Percentiles rank a stretch among this genome's conserved stretches.
Evolutionary conservation across 371 early-diverging fungal species (phyloP).

Genomic region (Paraphysoderma sedebokerense): DNA sequence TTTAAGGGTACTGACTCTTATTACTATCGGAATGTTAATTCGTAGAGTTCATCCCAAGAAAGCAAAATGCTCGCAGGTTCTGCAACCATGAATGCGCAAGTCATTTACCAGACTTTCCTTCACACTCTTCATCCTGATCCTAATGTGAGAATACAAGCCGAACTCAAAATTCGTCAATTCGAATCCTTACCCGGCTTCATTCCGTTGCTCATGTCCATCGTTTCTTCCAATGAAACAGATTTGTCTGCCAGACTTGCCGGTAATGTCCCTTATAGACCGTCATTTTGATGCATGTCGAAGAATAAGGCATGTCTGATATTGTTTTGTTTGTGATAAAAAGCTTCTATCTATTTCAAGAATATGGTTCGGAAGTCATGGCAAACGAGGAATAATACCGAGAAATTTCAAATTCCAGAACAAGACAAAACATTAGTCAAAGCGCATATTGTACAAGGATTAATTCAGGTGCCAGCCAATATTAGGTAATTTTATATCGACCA

Average conservation of each 20-base stretch:
- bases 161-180: slow-evolving; percentile 46
- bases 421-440: slow-evolving; percentile 51
- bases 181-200: slow-evolving; percentile 32
- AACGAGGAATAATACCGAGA: too few relatives aligned
- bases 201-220: slow-evolving; percentile 48
- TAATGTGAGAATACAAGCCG: slow-evolving; percentile 44
- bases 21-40: too few relatives aligned
- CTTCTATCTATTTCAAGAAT: slow-evolving; percentile 91
- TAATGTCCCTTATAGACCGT: slow-evolving; percentile 8
- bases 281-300: background rate
- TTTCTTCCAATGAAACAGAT: slow-evolving; percentile 38
- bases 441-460: slow-evolving; percentile 54
- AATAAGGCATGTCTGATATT: slow-evolving; percentile 17
- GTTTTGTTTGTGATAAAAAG: too few relatives aligned
- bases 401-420: slow-evolving; percentile 36
- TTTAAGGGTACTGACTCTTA: too few relatives aligned
- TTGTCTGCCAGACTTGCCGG: slow-evolving; percentile 57
- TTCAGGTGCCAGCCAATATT: slow-evolving; percentile 38
- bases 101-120: slow-evolving; percentile 48
- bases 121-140: slow-evolving; percentile 46
- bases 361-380: slow-evolving; percentile 57
- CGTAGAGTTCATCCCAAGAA: too few relatives aligned
- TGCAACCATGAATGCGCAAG: too few relatives aligned
- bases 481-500: slow-evolving; percentile 26
- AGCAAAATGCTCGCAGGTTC: too few relatives aligned